Base-by-base conservation (phyloP, 495 filamentous ascomycete species). In the Monascus purpureus region DNA sequence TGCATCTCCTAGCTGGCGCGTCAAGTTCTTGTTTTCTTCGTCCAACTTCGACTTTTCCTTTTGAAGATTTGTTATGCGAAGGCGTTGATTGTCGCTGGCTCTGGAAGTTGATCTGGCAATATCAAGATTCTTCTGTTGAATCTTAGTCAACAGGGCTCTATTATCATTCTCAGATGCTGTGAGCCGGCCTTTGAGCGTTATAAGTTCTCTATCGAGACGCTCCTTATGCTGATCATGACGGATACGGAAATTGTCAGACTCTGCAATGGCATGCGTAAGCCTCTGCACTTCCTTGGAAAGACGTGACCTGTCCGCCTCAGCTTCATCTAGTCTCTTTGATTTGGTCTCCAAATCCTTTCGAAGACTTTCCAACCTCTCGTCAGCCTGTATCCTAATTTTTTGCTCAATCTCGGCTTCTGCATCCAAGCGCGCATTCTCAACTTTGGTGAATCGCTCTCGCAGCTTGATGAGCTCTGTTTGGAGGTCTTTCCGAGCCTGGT, bases 121-220 rank as follows among this genome's bases (percentile, higher is more conserved):
- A 48, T 97, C 90, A 6, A 97, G 73, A 27, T 92, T 92, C 67
- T 97, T 97, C 45, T 95, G 88, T 42, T 97, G 90, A 8, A 97
- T 67, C 54, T 96, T 96, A 49, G 94, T 97, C 29, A 96, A 67
- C 0, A 97, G 63, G 22, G 86, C 76, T n/a, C 83, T 77, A 45
- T 96, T 96, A 56, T 96, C 90, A 46, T 96, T 95, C 46, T 97
- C 90, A 0, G 90, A 96, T 17, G 90, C 90, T 8, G 78, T 72
- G 30, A 97, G 67, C 17, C 90, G 77, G 35, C 88, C 87, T 46
- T 88, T 93, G 24, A 94, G 70, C 1, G 87, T 93, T 20, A 85
- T 79, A n/a, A 93, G 67, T 48, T 97, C 90, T 25, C 83, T 70
- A 48, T 95, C 88, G 4, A 93, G 61, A 5, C 92, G 78, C 47